phyloP scores from a whole-genome alignment of 2,329 filamentous ascomycete species.

The Fusarium sp. region DNA sequence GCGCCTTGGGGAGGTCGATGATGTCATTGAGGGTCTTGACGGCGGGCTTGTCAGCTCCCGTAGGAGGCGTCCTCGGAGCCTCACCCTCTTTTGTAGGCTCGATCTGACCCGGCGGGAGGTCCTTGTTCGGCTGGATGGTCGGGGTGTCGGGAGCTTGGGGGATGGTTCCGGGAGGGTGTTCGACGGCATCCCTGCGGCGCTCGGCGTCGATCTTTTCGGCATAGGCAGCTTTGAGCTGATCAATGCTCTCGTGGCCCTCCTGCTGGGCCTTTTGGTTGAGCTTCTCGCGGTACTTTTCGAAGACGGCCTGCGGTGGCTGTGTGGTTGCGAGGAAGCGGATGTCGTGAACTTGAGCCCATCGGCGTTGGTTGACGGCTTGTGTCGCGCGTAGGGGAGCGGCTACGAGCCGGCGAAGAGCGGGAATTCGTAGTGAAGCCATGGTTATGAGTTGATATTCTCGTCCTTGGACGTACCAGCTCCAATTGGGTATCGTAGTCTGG shows the following conservation, averaged over 20 bases:
- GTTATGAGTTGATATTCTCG: slow-evolving; percentile 1
- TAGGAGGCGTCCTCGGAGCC: slow-evolving; percentile 22
- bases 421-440: slow-evolving; percentile 63
- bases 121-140: slow-evolving; percentile 50
- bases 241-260: slow-evolving; percentile 76
- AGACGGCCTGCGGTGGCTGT: slow-evolving; percentile 71
- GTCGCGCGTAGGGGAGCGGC: slow-evolving; percentile 46
- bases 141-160: slow-evolving; percentile 51
- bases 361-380: slow-evolving; percentile 68
- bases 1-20: slow-evolving; percentile 83
- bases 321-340: slow-evolving; percentile 90
- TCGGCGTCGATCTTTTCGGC: slow-evolving; percentile 82
- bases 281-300: slow-evolving; percentile 90
- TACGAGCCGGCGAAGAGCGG: slow-evolving; percentile 60
- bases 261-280: slow-evolving; percentile 83
- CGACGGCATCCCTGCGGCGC: slow-evolving; percentile 72
- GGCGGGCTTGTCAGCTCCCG: slow-evolving; percentile 42
- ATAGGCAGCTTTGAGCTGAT: slow-evolving; percentile 84
- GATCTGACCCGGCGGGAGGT: slow-evolving; percentile 43
- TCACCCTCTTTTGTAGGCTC: slow-evolving; percentile 21
- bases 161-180: slow-evolving; percentile 47
- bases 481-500: background rate
- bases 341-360: slow-evolving; percentile 93
- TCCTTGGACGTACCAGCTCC: slow-evolving; percentile 9
- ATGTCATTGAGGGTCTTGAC: slow-evolving; percentile 62